phyloP scores from a whole-genome alignment of 2,329 filamentous ascomycete genomes.

The Aspergillus proliferans region DNA sequence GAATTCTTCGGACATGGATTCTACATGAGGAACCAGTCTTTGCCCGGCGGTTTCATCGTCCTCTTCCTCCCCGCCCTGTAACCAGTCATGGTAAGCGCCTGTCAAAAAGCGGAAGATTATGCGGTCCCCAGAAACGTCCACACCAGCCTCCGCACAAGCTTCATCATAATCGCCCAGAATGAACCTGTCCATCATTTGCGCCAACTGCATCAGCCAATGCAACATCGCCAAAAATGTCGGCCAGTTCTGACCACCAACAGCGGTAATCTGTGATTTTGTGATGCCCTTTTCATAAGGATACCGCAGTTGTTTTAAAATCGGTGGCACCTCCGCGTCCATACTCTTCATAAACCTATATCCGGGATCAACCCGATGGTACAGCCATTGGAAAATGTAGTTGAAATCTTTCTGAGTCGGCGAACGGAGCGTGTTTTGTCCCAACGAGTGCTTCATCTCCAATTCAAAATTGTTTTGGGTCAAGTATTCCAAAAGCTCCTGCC shows the following conservation, averaged over 20 bases:
- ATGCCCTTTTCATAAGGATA: constrained; percentile 96
- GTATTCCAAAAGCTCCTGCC: constrained; percentile 85
- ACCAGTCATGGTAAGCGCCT: constrained; percentile 85
- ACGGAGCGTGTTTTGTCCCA: constrained; percentile 86
- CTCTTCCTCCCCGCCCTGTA: constrained; percentile 84
- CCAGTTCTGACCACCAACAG: constrained; percentile 96
- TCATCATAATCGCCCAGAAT: constrained; percentile 74
- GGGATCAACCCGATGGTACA: constrained; percentile 93
- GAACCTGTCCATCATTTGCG: constrained; percentile 87
- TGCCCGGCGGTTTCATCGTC: constrained; percentile 76
- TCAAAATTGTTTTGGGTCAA: constrained; percentile 92
- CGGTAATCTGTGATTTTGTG: constrained; percentile 90
- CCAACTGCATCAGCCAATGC: constrained; percentile 99
- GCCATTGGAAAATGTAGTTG: constrained; percentile 94
- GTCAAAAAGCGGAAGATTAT: constrained; percentile 93
- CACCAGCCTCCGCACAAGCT: constrained; percentile 77
- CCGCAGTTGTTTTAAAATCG: constrained; percentile 83
- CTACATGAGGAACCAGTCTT: constrained; percentile 74
- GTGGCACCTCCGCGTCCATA: constrained; percentile 90
- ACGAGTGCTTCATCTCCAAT: constrained; percentile 89
- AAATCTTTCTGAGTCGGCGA: constrained; percentile 98
- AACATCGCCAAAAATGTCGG: constrained; percentile 86
- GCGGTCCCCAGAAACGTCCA: constrained; percentile 81
- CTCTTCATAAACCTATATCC: constrained; percentile 88
- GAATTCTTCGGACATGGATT: constrained; percentile 82